Evolutionary conservation across 108 stramenopile species (phyloP), one percentile per base, ranked within the genome.

Genomic region (Cyclotella sp.): DNA sequence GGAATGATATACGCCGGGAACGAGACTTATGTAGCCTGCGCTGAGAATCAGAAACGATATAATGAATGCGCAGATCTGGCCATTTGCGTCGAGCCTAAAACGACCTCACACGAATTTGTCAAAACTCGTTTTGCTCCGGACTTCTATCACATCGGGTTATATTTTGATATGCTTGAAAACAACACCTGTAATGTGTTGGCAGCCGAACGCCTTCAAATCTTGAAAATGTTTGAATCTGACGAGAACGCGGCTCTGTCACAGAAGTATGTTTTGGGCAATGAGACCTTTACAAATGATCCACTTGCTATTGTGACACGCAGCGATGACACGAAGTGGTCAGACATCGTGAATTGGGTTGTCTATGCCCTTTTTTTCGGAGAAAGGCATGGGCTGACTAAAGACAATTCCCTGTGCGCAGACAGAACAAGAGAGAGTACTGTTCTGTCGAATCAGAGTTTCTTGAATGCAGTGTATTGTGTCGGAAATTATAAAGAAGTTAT

Each of bases 401-500:
- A 71, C 9, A 41, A 41, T 29, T 19, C 63, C 10, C 72, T 61
- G 42, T 61, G 60, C 16, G 10, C 27, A 4, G 61, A 30, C 1
- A 21, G 14, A 26, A 44, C 13, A 28, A 30, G 6, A 9, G 29
- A 16, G 12, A 62, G 34, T 0, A 27, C 22, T 5, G 47, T 44
- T 49, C 34, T 39, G 16, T 42, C 57, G 43, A 42, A 71, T 2
- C 51, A 69, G 58, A 47, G 14, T 41, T 83, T 74, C 53, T 52
- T 62, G 26, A 46, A 85, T 54, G 75, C 69, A 6, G 45, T 87
- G 21, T 58, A 52, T 12, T 68, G 76, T 18, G 84, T 84, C 21
- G 88, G 88, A 13, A 83, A 85, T 41, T 86, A 84, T 63, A 82
- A 68, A 9, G 82, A 87, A 22, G 6, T 90, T 18, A 85, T 83